phyloP scores from a whole-genome alignment of 2,329 filamentous ascomycete species.

The Xylariales sp. region DNA sequence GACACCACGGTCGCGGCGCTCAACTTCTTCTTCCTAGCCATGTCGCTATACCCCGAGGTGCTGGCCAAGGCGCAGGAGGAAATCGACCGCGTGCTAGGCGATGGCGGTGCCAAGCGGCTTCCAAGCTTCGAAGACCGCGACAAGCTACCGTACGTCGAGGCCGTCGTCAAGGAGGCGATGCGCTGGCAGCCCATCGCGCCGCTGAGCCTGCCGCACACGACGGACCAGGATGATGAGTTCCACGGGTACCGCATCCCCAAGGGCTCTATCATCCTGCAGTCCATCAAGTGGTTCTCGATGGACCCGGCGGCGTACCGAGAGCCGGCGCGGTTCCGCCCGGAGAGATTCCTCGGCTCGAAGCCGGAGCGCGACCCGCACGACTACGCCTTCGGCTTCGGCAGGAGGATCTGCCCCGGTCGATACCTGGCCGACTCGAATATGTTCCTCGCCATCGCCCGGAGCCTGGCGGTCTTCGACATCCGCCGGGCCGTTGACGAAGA shows the following conservation, averaged over 20 bases:
- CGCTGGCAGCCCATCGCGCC: constrained; percentile 38
- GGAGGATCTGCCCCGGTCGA: constrained; percentile 11
- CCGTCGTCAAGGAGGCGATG: constrained; percentile 33
- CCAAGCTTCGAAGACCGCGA: constrained; percentile 32
- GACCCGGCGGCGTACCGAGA: background rate
- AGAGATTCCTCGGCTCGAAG: constrained; percentile 11
- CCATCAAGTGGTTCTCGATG: background rate
- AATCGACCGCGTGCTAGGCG: constrained; percentile 32
- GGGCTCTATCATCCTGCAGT: background rate
- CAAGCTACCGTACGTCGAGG: constrained; percentile 27
- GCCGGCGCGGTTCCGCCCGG: constrained; percentile 8
- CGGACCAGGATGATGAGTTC: constrained; percentile 23
- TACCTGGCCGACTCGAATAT: constrained; percentile 11
- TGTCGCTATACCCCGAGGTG: background rate
- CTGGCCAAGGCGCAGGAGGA: constrained; percentile 36
- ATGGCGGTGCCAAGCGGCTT: constrained; percentile 20
- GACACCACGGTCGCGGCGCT: background rate
- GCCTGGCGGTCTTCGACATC: constrained; percentile 37
- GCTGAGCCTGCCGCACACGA: constrained; percentile 41
- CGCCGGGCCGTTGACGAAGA: constrained; percentile 29
- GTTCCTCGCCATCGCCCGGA: constrained; percentile 23
- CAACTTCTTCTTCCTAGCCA: background rate
- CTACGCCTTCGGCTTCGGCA: constrained; percentile 11
- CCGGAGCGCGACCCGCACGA: constrained; percentile 7
- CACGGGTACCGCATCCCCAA: background rate